Evolutionary conservation across 108 stramenopile species (phyloP).

Genomic region (Fistulifera solaris): DNA sequence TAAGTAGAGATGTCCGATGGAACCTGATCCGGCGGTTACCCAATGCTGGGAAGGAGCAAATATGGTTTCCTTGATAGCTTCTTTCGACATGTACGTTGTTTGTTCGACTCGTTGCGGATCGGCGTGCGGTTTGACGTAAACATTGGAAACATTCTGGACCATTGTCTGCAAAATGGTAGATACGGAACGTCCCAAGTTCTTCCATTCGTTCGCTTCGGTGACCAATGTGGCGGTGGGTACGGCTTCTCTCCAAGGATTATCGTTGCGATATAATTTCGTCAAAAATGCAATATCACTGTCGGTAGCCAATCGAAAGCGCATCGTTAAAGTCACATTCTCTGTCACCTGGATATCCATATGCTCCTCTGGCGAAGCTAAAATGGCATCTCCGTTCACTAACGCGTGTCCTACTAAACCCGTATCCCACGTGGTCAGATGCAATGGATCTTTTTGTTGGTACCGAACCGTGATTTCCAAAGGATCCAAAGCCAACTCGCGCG

Average conservation of each 20-base stretch:
- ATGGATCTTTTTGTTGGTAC: conserved; percentile 2
- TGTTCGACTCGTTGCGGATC: conserved; percentile 48
- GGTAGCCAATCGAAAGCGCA: conserved; percentile 3
- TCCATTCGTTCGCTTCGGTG: conserved; percentile 10
- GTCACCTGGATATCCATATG: not conserved
- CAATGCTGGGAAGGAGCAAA: conserved; percentile 42
- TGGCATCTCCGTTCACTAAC: not conserved
- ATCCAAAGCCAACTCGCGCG: not conserved
- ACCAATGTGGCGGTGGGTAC: conserved; percentile 1
- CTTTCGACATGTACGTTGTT: conserved; percentile 63
- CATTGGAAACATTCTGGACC: conserved; percentile 13
- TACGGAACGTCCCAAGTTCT: not conserved
- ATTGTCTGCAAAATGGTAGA: not conserved
- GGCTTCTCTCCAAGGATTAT: conserved; percentile 6
- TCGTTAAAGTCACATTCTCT: not conserved
- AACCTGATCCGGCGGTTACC: conserved; percentile 60
- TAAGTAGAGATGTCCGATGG: conserved; percentile 50
- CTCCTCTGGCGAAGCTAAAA: not conserved
- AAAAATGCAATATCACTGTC: not conserved
- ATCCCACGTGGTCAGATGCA: not conserved
- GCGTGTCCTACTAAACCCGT: not conserved
- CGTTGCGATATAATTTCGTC: not conserved
- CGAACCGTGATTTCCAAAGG: not conserved
- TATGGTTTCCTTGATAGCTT: conserved; percentile 35
- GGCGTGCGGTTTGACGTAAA: conserved; percentile 40